phyloP scores from a whole-genome alignment of 2,329 filamentous ascomycete genomes.

The Xylaria sp. region DNA sequence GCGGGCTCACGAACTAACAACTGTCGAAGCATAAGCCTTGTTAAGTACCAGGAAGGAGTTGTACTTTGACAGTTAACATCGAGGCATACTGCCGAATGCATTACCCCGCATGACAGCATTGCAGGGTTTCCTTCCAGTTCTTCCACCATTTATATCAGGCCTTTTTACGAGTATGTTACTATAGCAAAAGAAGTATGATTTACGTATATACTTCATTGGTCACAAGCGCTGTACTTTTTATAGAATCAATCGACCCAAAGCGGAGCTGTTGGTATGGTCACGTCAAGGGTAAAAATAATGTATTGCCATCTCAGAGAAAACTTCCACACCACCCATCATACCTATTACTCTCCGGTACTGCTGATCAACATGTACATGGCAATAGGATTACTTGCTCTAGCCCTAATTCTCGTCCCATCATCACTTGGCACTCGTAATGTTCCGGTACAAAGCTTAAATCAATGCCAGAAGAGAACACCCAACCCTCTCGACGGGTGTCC shows the following conservation, averaged over 20 bases:
- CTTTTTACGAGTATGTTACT: not conserved
- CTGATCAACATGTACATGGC: conserved; percentile 7
- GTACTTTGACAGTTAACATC: too few relatives aligned
- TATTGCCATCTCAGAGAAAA: not conserved
- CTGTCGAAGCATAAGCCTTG: too few relatives aligned
- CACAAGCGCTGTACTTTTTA: not conserved
- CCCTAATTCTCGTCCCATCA: not conserved
- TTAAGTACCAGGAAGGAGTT: too few relatives aligned
- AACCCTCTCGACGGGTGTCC: conserved; percentile 44
- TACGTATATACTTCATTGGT: not conserved
- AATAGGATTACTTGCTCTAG: conserved; percentile 5
- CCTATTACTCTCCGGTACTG: not conserved
- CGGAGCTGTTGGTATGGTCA: not conserved
- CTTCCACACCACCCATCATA: not conserved
- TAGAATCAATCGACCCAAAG: not conserved
- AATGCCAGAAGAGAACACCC: conserved; percentile 39
- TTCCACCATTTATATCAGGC: not conserved
- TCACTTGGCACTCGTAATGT: not conserved
- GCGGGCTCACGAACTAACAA: too few relatives aligned
- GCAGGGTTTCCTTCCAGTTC: not conserved
- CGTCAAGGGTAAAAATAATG: too few relatives aligned
- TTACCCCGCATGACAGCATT: too few relatives aligned
- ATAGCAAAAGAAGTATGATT: not conserved
- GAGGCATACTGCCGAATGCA: too few relatives aligned
- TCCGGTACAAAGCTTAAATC: conserved; percentile 35